Base-by-base conservation (phyloP, 345 rosid genomes). In the Linum trigynum region DNA sequence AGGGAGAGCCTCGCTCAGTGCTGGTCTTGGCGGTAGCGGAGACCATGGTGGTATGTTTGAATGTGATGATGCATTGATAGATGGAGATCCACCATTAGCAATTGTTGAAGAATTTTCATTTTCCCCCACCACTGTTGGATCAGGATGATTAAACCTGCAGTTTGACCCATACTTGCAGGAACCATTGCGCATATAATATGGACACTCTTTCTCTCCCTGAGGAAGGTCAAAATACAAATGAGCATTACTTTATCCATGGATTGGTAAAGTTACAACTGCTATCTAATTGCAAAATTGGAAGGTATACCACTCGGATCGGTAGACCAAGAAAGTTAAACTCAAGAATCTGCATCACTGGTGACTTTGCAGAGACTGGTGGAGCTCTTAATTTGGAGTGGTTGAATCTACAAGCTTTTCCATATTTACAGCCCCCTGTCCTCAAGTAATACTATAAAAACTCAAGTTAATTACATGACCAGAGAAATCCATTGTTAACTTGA, bases 61-160 rank as follows among this genome's bases (percentile, higher is more conserved):
- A 60, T 84, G 86, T 56, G 85, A 86, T 38, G 83, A 73, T 61
- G 75, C 76, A 68, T 70, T 69, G 5, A 79, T 69, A 69, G 85
- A 51, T 73, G 80, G 69, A 68, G 87, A 78, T 71, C 84, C 86
- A 65, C 85, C 91, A 72, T 81, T 83, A 59, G 72, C 73, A 72
- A 73, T 82, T 69, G 79, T 74, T 37, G 80, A 59, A 65, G 86
- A 72, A 63, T 81, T 72, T 38, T 86, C 89, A 56, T 71, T 72
- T 41, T 75, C 83, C 66, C 83, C 82, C 0, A 74, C 76, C 72
- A 76, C 69, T 12, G 86, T 77, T 38, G 97, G 97, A 77, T 94
- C 95, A 15, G 99, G 99, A 85, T 94, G 99, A 76, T 86, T 84
- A 69, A 85, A 94, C 74, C 75, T 85, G 86, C 99, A 94, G 74